Evolutionary conservation across 2,329 filamentous ascomycete genomes (phyloP).

Genomic region (Didymella pinodella): DNA sequence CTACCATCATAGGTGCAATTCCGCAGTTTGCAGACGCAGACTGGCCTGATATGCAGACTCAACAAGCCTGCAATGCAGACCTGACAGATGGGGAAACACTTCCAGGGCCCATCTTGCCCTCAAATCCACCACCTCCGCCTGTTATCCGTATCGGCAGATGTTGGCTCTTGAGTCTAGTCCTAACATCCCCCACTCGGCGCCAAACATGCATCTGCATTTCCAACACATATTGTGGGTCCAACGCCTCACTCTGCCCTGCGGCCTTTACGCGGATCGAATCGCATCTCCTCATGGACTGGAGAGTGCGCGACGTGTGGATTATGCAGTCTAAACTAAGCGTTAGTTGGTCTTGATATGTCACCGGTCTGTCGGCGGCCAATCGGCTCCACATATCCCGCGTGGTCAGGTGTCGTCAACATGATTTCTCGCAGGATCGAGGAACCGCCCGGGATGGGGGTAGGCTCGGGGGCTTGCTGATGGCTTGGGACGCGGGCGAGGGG

Average conservation of each 20-base stretch:
- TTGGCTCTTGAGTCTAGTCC: conserved; percentile 1
- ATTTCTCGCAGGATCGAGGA: neutral
- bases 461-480: no score
- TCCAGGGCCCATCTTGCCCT: neutral
- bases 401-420: conserved; percentile 14
- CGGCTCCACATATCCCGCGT: conserved; percentile 22
- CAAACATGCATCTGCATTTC: conserved; percentile 4
- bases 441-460: neutral
- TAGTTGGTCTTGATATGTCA: conserved; percentile 21
- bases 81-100: conserved; percentile 1
- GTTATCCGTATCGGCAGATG: conserved; percentile 4
- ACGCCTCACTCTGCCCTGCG: conserved; percentile 14
- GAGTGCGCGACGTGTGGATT: conserved; percentile 10
- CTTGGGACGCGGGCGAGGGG: no score
- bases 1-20: conserved; percentile 12
- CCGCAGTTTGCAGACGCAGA: neutral
- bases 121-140: neutral
- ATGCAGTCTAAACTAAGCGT: neutral
- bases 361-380: conserved; percentile 14
- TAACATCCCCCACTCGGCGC: neutral
- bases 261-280: conserved; percentile 20
- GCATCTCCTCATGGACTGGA: neutral
- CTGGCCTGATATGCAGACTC: conserved; percentile 9
- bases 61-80: neutral
- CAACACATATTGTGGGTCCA: conserved; percentile 6